A percentile compares a stretch with the other conserved stretches of the same genome.
Conservation (phyloP, 305 asterid genomes). For the Withania somnifera region DNA sequence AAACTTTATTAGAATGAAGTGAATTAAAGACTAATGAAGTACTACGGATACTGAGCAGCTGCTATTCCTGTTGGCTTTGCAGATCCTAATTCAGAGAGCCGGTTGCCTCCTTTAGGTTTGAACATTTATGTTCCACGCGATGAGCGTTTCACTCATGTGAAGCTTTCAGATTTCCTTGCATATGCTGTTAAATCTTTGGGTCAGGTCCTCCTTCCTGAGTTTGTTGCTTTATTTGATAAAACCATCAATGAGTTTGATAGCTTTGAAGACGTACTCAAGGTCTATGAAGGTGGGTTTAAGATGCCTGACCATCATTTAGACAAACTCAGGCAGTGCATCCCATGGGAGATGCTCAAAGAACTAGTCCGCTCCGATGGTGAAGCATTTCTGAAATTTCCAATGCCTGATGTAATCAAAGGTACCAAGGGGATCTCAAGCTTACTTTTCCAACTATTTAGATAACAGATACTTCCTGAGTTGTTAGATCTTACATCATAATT, state of each 20-base stretch:
- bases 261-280: conserved; percentile 35
- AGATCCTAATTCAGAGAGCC: conserved; percentile 19
- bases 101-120: conserved; percentile 29
- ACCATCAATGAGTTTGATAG: conserved; percentile 69
- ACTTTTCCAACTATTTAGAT: background rate
- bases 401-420: conserved; percentile 60
- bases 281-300: conserved; percentile 63
- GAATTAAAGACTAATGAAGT: background rate
- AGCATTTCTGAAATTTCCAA: conserved; percentile 51
- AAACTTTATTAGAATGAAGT: background rate
- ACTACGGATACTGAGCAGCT: conserved; percentile 18
- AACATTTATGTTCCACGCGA: conserved; percentile 66
- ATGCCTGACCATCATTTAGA: conserved; percentile 45
- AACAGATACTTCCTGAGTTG: background rate
- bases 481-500: conserved; percentile 11
- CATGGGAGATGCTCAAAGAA: conserved; percentile 47
- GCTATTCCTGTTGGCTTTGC: conserved; percentile 20
- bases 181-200: conserved; percentile 58
- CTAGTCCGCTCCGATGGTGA: conserved; percentile 50
- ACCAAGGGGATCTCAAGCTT: background rate
- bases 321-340: conserved; percentile 27
- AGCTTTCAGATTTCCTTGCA: conserved; percentile 67
- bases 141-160: conserved; percentile 54
- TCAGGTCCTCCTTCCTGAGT: conserved; percentile 54
- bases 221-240: conserved; percentile 41